Percentiles rank a stretch among this genome's conserved stretches.
Evolutionary conservation across 148 eudicot genomes (phyloP).

Genomic region (Vaccinium corymbosum): DNA sequence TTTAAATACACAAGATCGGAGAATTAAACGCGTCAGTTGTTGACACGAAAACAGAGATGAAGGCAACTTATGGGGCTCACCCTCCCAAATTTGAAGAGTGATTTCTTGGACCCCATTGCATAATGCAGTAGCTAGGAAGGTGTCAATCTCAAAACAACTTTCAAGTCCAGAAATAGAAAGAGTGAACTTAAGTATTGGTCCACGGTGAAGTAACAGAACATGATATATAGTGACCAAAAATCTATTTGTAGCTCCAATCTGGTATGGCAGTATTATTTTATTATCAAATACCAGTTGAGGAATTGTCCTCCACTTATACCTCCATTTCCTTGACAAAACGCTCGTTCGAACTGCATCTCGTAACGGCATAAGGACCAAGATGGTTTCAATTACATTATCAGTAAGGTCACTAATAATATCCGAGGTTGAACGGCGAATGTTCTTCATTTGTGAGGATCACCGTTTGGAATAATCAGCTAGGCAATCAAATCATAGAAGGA

Average conservation of each 20-base stretch:
- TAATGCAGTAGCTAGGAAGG: background rate
- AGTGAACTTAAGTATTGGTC: background rate
- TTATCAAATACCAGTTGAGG: no score
- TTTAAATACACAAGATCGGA: constrained; percentile 6
- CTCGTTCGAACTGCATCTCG: no score
- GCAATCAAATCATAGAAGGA: no score
- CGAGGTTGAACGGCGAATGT: no score
- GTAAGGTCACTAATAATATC: no score
- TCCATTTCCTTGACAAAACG: no score
- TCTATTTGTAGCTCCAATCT: background rate
- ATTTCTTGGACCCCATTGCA: background rate
- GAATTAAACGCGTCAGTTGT: constrained; percentile 1
- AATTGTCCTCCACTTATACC: no score
- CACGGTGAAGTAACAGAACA: background rate
- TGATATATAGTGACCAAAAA: background rate
- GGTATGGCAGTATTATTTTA: no score
- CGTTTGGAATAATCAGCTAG: no score
- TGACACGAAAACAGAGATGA: background rate
- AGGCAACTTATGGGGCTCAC: background rate
- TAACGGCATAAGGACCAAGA: no score
- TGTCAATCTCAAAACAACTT: background rate
- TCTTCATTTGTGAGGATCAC: no score
- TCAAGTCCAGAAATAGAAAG: background rate
- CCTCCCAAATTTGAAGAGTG: background rate
- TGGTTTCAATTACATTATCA: no score